Base-by-base conservation (phyloP, 2,329 filamentous ascomycete species). In the Esteya vermicola region DNA sequence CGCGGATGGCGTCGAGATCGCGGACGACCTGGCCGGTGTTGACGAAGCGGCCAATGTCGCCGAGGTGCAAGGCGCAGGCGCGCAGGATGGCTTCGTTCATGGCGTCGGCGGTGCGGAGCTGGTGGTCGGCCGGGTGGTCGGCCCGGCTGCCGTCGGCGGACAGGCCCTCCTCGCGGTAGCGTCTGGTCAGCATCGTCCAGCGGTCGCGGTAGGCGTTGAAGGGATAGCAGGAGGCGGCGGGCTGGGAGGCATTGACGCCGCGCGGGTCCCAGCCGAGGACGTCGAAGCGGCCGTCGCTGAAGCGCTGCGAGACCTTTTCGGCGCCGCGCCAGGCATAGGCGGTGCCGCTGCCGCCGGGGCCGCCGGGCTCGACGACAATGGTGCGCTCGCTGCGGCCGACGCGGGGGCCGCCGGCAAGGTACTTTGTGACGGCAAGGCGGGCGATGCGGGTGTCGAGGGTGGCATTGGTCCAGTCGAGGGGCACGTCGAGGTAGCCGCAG, bases 241-340 rank as follows among this genome's bases (percentile, higher is more conserved):
- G 68, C 7, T 58, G 58, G 2, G 66, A 63, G 1, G 55, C 50
- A 46, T 70, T 70, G 39, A 71, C 64, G 2, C 68, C 68, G 4
- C 68, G 61, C n/a, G 68, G 68, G 38, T 72, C 68, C 61, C 65
- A 72, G n/a, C 66, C 65, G 13, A 72, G 50, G 6, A 70, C 61
- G 43, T 70, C 66, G 19, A 60, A 65, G 19, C 54, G 49, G 19
- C 60, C 56, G 25, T 58, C 58, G 41, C 63, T 65, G 12, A 70
- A 50, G 4, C 62, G 59, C 40, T 58, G 48, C 4, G 61, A 59
- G 27, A 64, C 43, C 0, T 44, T 39, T 41, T 67, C 58, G 4
- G 55, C 58, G 0, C 45, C 46, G 6, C 56, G 47, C 62, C 62
- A 68, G 4, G 53, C 56, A 30, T 62, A 61, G 1, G 40, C 51